These are phyloP conservation scores for Saururus chinensis DNA, from an alignment of 164 flowering plant species.

Conservation along the genomic window DNA sequence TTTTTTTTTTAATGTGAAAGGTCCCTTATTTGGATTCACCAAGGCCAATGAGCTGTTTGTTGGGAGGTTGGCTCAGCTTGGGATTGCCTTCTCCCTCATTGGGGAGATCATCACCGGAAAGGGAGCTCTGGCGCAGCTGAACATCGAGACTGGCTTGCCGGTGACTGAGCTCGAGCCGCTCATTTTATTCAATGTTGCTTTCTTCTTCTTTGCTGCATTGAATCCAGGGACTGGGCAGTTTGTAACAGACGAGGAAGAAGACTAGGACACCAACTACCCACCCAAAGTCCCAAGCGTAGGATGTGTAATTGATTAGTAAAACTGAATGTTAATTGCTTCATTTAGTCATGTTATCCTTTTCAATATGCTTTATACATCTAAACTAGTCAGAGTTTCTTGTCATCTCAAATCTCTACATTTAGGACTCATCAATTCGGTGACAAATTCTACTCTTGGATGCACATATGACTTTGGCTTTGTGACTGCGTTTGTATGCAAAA, in stretches of 20 bases:
- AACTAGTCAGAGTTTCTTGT: too few relatives aligned
- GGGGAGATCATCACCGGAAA: constrained; percentile 95
- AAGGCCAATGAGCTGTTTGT: constrained; percentile 94
- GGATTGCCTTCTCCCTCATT: constrained; percentile 86
- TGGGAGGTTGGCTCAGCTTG: constrained; percentile 97
- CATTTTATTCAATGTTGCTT: constrained; percentile 66
- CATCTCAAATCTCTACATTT: too few relatives aligned
- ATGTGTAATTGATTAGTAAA: too few relatives aligned
- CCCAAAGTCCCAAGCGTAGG: too few relatives aligned
- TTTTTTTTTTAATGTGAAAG: constrained; percentile 16
- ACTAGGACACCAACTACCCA: too few relatives aligned
- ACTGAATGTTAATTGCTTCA: too few relatives aligned
- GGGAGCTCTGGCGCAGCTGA: constrained; percentile 87
- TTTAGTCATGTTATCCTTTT: too few relatives aligned
- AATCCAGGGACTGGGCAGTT: constrained; percentile 96
- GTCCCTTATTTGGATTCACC: constrained; percentile 93
- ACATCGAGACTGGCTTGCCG: constrained; percentile 95
- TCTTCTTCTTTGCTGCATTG: constrained; percentile 92
- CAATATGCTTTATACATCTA: too few relatives aligned
- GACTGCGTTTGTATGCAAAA: too few relatives aligned
- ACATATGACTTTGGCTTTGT: too few relatives aligned
- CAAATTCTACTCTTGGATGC: too few relatives aligned
- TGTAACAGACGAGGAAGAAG: constrained; percentile 71
- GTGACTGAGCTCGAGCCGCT: constrained; percentile 84
- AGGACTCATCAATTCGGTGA: too few relatives aligned